Base-by-base conservation (phyloP, 176 grass and related monocot species). In the Panicum miliaceum region DNA sequence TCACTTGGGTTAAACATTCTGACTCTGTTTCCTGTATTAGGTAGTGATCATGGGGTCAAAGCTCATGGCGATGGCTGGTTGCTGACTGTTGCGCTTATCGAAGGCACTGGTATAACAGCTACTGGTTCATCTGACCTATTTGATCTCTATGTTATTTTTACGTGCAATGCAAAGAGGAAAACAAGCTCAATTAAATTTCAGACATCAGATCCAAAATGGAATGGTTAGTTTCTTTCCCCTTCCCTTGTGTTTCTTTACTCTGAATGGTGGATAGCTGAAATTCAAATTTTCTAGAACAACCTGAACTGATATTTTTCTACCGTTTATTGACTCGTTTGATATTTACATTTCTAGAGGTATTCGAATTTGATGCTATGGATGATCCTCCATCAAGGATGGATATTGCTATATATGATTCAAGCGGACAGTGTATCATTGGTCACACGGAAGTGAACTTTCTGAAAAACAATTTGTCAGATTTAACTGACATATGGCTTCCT, bases 121-220 rank as follows among this genome's bases (percentile, higher is more conserved):
- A 73, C 86, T 79, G 85, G 65, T 73, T 92, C 91, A 62, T 82
- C 87, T 20, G 85, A 86, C 23, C 64, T 86, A 34, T 95, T 92
- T 82, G 96, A 98, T 89, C 73, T 94, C 14, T 98, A 95, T 85
- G 89, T 86, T 23, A 68, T 95, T 80, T 98, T 98, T 78, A 95
- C 91, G 46, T 98, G 96, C 90, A 95, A 98, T 64, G 67, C 72
- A 23, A 92, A 95, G 90, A 81, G 71, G 63, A 95, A 91, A 89
- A 98, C 95, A 59, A 98, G 96, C 85, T 98, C 96, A 59, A 95
- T 90, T 42, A 98, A 98, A 83, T 98, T 98, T 61, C 96, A 93
- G 26, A 92, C 93, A 16, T 80, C 89, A 59, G 83, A 95, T 37
- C 96, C 96, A 78, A 94, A 95, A 78, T 98, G 96, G 96, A 98